Evolutionary conservation across 139 green algal genomes (phyloP).

Genomic region (Auxenochlorella pyrenoidosa): DNA sequence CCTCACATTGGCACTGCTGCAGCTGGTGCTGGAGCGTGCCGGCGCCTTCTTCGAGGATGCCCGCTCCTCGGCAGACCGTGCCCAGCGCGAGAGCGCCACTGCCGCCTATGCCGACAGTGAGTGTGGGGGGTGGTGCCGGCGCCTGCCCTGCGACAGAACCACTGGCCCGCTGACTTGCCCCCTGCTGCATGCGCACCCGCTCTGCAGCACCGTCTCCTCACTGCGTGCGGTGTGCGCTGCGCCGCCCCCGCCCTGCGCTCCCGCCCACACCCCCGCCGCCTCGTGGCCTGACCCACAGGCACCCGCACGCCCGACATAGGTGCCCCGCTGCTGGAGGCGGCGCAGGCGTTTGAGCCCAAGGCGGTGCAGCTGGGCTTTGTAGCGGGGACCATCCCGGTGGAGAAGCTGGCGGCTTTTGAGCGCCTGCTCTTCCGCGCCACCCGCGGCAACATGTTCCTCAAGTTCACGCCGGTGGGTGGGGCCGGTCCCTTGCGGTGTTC

Average conservation of each 20-base stretch:
- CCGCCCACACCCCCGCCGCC: not conserved
- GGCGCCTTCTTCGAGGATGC: conserved; percentile 91
- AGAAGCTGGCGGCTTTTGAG: conserved; percentile 92
- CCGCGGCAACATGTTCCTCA: conserved; percentile 98
- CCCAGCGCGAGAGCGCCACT: conserved; percentile 1
- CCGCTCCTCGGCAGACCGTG: conserved; percentile 35
- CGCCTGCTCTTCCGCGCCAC: conserved; percentile 97
- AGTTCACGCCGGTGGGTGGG: conserved; percentile 65
- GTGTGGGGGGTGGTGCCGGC: not conserved
- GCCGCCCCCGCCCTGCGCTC: not conserved
- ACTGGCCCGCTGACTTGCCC: not conserved
- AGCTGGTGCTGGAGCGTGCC: conserved; percentile 96
- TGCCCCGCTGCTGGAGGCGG: conserved; percentile 60
- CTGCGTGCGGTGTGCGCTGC: not conserved
- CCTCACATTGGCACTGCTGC: too few species aligned
- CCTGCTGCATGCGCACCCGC: not conserved
- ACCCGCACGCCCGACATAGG: conserved; percentile 53
- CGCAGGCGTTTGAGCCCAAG: conserved; percentile 62
- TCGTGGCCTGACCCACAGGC: conserved; percentile 1
- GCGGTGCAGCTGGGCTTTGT: conserved; percentile 91
- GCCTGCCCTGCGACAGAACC: not conserved
- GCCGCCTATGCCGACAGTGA: conserved; percentile 32
- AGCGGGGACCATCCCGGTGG: conserved; percentile 84
- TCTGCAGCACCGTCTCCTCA: not conserved
- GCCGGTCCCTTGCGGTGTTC: not conserved